A percentile compares a stretch with the other conserved stretches of the same genome.
phyloP scores from a whole-genome alignment of 306 rosid genomes.

The Leucaena leucocephala region DNA sequence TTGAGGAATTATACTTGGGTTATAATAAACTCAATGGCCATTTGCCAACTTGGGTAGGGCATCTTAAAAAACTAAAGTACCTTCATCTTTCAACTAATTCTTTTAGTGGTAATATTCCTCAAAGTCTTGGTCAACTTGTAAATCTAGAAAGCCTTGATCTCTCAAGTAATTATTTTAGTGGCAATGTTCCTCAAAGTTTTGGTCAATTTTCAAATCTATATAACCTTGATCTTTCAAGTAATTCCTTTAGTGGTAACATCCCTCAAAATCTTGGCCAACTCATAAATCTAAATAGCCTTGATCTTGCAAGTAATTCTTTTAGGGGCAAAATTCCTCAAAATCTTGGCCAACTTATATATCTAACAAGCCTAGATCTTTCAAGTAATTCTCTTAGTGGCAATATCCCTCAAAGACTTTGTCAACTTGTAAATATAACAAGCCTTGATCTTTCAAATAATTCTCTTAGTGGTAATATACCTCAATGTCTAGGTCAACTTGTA shows the following conservation, averaged over 20 bases:
- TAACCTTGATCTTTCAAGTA: background rate
- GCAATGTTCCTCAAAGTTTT: background rate
- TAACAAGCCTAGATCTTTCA: background rate
- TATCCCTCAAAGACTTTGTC: background rate
- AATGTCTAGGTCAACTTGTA: background rate
- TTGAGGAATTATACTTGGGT: background rate
- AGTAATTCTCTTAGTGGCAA: background rate
- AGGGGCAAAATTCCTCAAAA: background rate
- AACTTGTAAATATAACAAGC: background rate
- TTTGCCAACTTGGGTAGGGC: background rate
- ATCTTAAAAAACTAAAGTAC: background rate
- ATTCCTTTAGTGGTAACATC: too few relatives aligned
- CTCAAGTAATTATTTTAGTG: background rate
- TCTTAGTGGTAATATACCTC: too few relatives aligned
- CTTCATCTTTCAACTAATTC: background rate
- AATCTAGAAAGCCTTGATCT: background rate
- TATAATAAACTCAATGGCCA: background rate
- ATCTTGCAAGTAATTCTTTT: background rate
- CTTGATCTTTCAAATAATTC: too few relatives aligned
- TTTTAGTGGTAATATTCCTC: background rate
- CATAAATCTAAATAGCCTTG: background rate
- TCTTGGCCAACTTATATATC: background rate
- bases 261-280: too few relatives aligned
- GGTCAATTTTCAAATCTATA: slow-evolving; percentile 5
- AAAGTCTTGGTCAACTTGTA: background rate